These are phyloP conservation scores for Aspergillus fischeri DNA, from an alignment of 2,329 filamentous ascomycete genomes.

Conservation along the genomic window DNA sequence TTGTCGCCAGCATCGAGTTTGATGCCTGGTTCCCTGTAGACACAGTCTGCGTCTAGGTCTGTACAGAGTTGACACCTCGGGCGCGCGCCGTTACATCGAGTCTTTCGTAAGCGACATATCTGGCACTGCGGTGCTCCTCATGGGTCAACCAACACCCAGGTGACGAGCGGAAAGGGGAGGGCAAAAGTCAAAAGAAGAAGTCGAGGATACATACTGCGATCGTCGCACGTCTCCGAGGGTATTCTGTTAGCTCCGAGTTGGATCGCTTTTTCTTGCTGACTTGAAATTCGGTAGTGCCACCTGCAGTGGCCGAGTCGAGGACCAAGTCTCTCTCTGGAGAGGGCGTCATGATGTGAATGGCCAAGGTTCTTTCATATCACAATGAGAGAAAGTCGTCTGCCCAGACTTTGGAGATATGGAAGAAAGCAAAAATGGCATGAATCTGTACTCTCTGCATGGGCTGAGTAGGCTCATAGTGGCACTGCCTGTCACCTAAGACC, in stretches of 20 bases:
- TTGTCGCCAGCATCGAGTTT: conserved; percentile 85
- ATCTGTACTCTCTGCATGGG: not conserved
- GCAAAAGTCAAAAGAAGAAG: conserved; percentile 1
- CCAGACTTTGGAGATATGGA: not conserved
- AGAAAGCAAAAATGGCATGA: not conserved
- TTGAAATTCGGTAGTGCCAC: conserved; percentile 11
- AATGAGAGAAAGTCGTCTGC: not conserved
- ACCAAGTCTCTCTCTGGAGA: conserved; percentile 17
- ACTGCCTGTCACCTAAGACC: not conserved
- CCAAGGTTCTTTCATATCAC: conserved; percentile 1
- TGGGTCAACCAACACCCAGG: conserved; percentile 5
- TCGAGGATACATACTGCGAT: conserved; percentile 25
- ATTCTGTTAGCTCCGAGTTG: conserved; percentile 27
- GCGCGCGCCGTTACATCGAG: conserved; percentile 71
- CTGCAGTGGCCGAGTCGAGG: conserved; percentile 6
- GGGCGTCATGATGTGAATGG: conserved; percentile 15
- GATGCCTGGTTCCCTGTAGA: conserved; percentile 80
- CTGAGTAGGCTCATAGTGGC: not conserved
- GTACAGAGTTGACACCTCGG: conserved; percentile 82
- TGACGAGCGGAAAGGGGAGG: conserved; percentile 1
- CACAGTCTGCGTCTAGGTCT: conserved; percentile 75
- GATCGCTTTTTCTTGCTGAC: conserved; percentile 26
- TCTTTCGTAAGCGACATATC: conserved; percentile 75
- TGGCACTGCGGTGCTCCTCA: conserved; percentile 57
- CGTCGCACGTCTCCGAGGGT: conserved; percentile 31